Base-by-base conservation (phyloP, 257 asterid species). In the Salvia rosmarinus region DNA sequence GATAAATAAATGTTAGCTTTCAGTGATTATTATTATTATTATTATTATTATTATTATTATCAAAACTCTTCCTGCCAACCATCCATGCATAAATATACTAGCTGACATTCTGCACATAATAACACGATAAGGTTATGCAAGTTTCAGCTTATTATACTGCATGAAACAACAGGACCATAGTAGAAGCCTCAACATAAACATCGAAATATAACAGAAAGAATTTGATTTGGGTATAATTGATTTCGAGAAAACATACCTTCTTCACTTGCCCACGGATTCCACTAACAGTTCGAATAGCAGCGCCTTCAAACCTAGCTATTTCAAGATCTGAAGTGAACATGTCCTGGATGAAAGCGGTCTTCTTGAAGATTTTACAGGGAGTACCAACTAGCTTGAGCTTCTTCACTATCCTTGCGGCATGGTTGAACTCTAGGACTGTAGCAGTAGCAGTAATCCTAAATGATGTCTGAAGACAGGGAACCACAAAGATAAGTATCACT, bases 311-410 rank as follows among this genome's bases (percentile, higher is more conserved):
- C 85, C 96, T 89, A 76, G 99, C 99, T 78, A 94, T 83, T 84
- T 94, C 99, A 77, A 94, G 98, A 85, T 88, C 96, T n/a, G 99
- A 89, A 67, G 99, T 94, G 81, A 91, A 94, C 99, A 94, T 91
- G 72, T 87, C 96, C 85, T 87, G 82, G 60, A 94, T 88, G 78
- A 94, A 87, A 74, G 98, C 98, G 14, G 99, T 91, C 82, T 94
- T 94, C 88, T 91, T 94, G 82, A 86, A 88, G 76, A 94, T 89
- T 82, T 88, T 88, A 78, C 98, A 83, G 64, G 99, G 91, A 76
- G 87, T 32, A 74, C 99, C 98, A 79, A 89, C 96, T 62, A 94
- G 87, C 85, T 94, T 94, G 74, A 94, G 84, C 84, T 94, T 94
- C 83, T 94, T 94, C 80, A 86, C 87, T 80, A 94, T 86, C 73